Base-by-base conservation (phyloP, 352 stramenopile genomes). In the Phytopythium oedochilum region DNA sequence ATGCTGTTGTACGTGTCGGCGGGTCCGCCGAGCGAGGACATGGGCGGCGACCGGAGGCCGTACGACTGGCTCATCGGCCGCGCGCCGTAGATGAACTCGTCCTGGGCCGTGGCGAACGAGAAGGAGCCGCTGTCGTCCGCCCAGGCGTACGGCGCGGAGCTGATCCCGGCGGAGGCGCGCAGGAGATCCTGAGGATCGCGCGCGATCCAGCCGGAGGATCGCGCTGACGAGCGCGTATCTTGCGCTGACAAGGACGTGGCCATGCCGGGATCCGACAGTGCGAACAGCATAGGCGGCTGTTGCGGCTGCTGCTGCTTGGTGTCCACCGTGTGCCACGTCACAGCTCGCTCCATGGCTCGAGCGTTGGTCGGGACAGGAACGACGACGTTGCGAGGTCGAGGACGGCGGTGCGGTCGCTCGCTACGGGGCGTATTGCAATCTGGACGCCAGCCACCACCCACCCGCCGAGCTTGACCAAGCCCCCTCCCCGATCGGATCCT, bases 171-270 rank as follows among this genome's bases (percentile, higher is more conserved):
- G 9, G 40, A 29, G 2, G 38, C 7, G 20, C 39, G 39, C 22
- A 46, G 39, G 20, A 46, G 39, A 46, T 46, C 39, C 14, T 48
- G 42, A 12, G 42, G 22, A 32, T 48, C 23, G 42, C 42, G 42
- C 22, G 42, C 22, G 42, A 32, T 32, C 42, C 42, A 48, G 23
- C 42, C 42, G 23, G 20, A 10, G 42, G 42, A 32, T 32, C 42
- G 23, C 5, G 22, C 22, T 2, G 40, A 7, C 20, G 39, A 45
- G n/a, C 26, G 39, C 39, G 39, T 18, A n/a, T 46, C 40, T 46
- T 46, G 40, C 20, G 40, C 12, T 4, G 42, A 48, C 23, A 48
- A n/a, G 39, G 39, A n/a, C 10, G 20, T 0, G 1, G 22, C 20
- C 39, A 29, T 28, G 6, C 39, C 39, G 39, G 42, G 42, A 5